Base-by-base conservation (phyloP, 805 yeast species). In the Lipomyces orientalis region DNA sequence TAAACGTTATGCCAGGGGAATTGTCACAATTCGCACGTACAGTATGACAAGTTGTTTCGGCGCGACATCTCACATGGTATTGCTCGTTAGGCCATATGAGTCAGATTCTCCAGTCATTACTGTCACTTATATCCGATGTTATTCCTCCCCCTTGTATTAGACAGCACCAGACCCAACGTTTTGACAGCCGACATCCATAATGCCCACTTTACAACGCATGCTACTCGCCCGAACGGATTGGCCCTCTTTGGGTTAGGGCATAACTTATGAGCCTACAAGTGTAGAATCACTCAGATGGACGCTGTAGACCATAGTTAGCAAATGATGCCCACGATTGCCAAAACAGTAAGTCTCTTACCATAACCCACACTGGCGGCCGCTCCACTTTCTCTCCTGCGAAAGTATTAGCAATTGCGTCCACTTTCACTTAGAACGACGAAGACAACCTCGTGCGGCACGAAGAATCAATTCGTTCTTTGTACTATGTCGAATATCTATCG, bases 341-440 rank as follows among this genome's bases (percentile, higher is more conserved):
- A 33, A 16, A 29, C 22, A n/a, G 9, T 37, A 37, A 33, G 51
- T 33, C 2, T 76, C 85, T 71, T 79, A 84, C 87, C 98, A 93
- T 93, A 73, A 93, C 90, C 98, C 98, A 95, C 68, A 95, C 87
- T 22, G 99, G 99, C 1, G 99, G 98, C 77, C 99, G 87, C 80
- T 95, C 98, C 54, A 94, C 98, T 68, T 81, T 81, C 77, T 94
- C 97, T 61, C 90, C 81, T 75, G 37, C 34, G 2, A 31, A 6
- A 8, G 29, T 10, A 9, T 49, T 54, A 43, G 35, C 22, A 2
- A 52, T 25, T 34, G 43, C 56, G 31, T 1, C 3, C 4, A 37
- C 5, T 34, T 64, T 22, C 22, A 12, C 52, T 33, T 54, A 22
- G 10, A n/a, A 31, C 14, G 25, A 55, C 43, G 7, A 16, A n/a